Evolutionary conservation across 1,139 yeast species (phyloP), one percentile per base, ranked within the genome.

Genomic region (Protomyces macrosporus): DNA sequence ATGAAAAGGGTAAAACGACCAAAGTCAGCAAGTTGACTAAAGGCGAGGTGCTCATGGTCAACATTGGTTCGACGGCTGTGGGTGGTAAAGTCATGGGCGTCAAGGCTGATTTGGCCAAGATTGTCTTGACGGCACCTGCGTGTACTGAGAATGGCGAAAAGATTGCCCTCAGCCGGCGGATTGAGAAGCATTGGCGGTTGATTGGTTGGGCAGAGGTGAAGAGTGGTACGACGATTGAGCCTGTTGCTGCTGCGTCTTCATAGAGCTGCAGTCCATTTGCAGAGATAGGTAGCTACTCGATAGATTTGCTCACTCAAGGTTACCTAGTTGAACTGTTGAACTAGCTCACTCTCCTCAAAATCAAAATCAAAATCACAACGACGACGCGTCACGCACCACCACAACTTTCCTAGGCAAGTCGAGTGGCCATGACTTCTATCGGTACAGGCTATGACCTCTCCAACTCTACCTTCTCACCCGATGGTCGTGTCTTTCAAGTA

Each of bases 1-100:
- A 96, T 72, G 95, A 90, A 80, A 91, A 88, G 79, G 95, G 90
- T 78, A 91, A 88, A 79, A 95, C 90, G 78, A 97, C 97, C 67
- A 90, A 90, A 82, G 98, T 95, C 69, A 87, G 95, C 77, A 93
- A 93, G 77, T 84, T 95, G 74, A 93, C 90, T 72, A 85, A 86
- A 72, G 95, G 93, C 72, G 99, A 95, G 79, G 96, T 93, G 69
- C 84, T 95, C 76, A 93, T 95, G 98, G 98, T 95, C 65, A 95
- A 95, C 78, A 95, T 95, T 73, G 99, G 99, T 68, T 93, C 98
- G 48, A 93, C 98, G 58, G 97, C 99, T 64, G 90, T 98, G 53
- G 99, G 99, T 79, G 98, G 98, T 66, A 88, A 97, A 77, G 98
- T 95, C 71, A 87, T 91, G 72, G 96, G 97, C 60, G 98, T 95